A percentile compares a stretch with the other conserved stretches of the same genome.
phyloP scores from a whole-genome alignment of 352 stramenopile genomes.

The Pythium aphanidermatum region DNA sequence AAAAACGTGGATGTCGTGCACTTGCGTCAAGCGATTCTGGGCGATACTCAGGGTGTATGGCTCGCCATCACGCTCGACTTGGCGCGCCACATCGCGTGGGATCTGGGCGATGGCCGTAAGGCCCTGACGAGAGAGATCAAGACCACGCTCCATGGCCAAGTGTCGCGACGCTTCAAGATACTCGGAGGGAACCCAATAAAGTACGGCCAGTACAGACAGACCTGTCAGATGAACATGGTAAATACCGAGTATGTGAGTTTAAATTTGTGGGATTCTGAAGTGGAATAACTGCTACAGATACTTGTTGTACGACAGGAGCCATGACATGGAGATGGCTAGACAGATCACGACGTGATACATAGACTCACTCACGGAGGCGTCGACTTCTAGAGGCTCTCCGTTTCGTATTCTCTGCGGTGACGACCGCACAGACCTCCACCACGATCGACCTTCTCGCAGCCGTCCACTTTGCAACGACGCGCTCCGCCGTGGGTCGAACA shows the following conservation, averaged over 20 bases:
- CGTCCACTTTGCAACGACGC: constrained; percentile 25
- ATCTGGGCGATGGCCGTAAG: constrained; percentile 43
- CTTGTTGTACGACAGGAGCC: too few species aligned
- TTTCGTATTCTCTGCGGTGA: constrained; percentile 33
- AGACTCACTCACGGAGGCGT: not conserved
- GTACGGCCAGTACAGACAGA: too few species aligned
- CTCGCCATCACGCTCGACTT: constrained; percentile 28
- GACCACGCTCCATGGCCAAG: constrained; percentile 21
- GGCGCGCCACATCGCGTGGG: constrained; percentile 30
- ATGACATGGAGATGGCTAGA: too few species aligned
- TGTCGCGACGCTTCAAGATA: constrained; percentile 12
- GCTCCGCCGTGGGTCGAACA: constrained; percentile 44
- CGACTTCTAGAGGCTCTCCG: not conserved
- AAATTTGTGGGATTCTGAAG: too few species aligned
- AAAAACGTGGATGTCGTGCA: constrained; percentile 39
- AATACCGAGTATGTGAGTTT: too few species aligned
- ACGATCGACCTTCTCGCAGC: constrained; percentile 39
- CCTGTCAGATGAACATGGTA: too few species aligned
- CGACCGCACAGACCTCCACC: constrained; percentile 39
- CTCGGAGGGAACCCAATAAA: too few species aligned
- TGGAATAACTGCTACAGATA: too few species aligned
- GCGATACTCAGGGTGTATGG: constrained; percentile 45
- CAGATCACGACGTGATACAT: not conserved
- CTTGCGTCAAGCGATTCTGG: constrained; percentile 38
- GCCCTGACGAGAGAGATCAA: constrained; percentile 47